Percentiles rank a stretch among this genome's conserved stretches.
Conservation (phyloP, 257 asterid genomes). For the Gentiana macrophylla region DNA sequence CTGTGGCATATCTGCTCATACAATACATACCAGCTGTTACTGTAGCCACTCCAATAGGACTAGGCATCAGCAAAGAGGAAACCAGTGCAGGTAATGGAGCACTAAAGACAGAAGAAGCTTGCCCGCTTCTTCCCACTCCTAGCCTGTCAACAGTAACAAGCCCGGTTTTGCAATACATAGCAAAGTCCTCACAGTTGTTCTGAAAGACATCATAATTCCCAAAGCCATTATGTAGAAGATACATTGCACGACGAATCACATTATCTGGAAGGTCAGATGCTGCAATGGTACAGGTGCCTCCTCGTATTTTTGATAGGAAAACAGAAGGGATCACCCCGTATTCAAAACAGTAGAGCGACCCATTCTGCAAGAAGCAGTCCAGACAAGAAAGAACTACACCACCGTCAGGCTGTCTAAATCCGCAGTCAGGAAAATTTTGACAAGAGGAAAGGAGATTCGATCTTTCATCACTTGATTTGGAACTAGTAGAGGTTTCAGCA, state of each 20-base stretch:
- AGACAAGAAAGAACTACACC: constrained; percentile 79
- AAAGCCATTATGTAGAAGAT: constrained; percentile 69
- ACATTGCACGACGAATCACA: constrained; percentile 81
- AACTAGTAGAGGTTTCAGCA: constrained; percentile 21
- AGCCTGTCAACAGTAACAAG: constrained; percentile 61
- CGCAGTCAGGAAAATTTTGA: constrained; percentile 74
- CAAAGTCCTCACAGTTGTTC: constrained; percentile 92
- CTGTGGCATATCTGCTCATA: constrained; percentile 80
- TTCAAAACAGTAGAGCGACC: constrained; percentile 62
- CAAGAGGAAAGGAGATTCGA: constrained; percentile 31
- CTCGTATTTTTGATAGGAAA: constrained; percentile 76
- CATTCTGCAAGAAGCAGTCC: constrained; percentile 68
- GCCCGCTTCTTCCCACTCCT: constrained; percentile 89
- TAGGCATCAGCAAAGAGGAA: constrained; percentile 72
- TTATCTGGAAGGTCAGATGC: constrained; percentile 43
- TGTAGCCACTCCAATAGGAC: constrained; percentile 72
- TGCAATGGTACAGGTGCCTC: constrained; percentile 96
- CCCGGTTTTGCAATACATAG: constrained; percentile 92
- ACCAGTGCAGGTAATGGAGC: constrained; percentile 90
- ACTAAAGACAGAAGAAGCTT: constrained; percentile 78
- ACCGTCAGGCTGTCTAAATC: constrained; percentile 62
- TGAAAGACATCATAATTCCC: constrained; percentile 79
- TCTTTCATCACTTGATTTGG: constrained; percentile 19
- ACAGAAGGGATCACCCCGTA: constrained; percentile 60
- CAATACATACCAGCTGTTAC: constrained; percentile 91